Conservation (phyloP, 1,284 basidiomycete species). For the Papiliotrema laurentii region DNA sequence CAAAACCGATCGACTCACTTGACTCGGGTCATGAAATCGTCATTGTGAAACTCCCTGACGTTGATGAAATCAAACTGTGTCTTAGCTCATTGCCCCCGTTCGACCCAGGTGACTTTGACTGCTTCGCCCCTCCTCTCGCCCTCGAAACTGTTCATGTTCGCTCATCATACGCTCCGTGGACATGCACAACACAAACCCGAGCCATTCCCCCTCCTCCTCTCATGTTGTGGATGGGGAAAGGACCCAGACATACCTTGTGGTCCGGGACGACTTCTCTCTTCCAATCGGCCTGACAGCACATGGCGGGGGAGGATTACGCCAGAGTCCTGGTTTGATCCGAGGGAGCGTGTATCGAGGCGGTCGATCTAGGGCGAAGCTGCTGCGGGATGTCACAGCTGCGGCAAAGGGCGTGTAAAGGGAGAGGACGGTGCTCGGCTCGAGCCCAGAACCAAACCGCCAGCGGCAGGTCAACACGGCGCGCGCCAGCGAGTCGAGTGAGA, state of each 20-base stretch:
- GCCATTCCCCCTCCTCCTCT: not conserved
- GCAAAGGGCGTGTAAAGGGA: too few species aligned
- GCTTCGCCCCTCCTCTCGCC: not conserved
- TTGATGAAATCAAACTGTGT: conserved; percentile 94
- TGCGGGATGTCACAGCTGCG: too few species aligned
- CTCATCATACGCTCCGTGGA: not conserved
- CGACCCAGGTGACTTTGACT: not conserved
- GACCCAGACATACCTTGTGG: conserved; percentile 69
- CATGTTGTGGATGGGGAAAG: not conserved
- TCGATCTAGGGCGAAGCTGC: too few species aligned
- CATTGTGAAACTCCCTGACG: conserved; percentile 78
- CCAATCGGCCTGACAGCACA: conserved; percentile 73
- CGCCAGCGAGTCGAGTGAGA: too few species aligned
- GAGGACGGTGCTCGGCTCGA: too few species aligned
- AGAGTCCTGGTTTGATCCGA: too few species aligned
- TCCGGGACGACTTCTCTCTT: conserved; percentile 96
- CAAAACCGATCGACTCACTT: conserved; percentile 56
- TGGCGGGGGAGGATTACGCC: too few species aligned
- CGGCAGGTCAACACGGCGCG: too few species aligned
- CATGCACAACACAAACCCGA: not conserved
- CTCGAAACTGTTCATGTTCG: not conserved
- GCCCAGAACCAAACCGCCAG: too few species aligned
- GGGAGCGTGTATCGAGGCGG: too few species aligned
- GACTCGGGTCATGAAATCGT: conserved; percentile 75
- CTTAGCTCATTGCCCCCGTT: not conserved